Percentiles rank a stretch among this genome's conserved stretches.
Evolutionary conservation across 352 stramenopile species (phyloP).

Genomic region (Phytophthora citricola): DNA sequence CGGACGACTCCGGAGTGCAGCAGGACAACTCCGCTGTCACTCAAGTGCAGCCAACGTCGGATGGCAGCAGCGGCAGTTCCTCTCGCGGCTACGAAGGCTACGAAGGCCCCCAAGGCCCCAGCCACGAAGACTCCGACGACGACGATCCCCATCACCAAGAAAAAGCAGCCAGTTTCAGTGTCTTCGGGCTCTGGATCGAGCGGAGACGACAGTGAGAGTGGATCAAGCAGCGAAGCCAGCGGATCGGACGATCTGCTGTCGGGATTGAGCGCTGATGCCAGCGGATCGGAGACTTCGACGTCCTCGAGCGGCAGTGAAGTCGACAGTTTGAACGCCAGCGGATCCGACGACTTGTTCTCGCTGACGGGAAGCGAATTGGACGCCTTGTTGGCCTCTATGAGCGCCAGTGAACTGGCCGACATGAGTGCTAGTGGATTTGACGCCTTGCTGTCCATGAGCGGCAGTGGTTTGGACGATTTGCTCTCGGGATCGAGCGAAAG

Average conservation of each 20-base stretch:
- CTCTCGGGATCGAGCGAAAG: constrained; percentile 1
- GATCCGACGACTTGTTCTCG: neutral
- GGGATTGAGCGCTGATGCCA: no score
- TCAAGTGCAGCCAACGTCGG: neutral
- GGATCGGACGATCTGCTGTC: neutral
- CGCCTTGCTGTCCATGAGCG: neutral
- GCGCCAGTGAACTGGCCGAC: neutral
- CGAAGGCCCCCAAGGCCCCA: neutral
- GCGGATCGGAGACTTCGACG: neutral
- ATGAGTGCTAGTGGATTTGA: neutral
- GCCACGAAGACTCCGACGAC: neutral
- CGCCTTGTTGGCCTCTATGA: neutral
- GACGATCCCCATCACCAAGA: neutral
- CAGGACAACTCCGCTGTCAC: neutral
- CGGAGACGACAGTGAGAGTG: neutral
- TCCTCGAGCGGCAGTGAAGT: neutral
- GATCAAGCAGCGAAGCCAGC: constrained; percentile 10
- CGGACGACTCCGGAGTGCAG: neutral
- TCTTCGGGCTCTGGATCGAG: neutral
- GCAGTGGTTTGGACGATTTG: neutral
- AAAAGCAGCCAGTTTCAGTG: neutral
- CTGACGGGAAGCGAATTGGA: neutral
- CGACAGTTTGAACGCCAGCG: constrained; percentile 6
- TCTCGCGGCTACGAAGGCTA: neutral
- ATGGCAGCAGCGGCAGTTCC: neutral